Conservation (phyloP, 495 filamentous ascomycete species). For the Talaromyces adpressus region DNA sequence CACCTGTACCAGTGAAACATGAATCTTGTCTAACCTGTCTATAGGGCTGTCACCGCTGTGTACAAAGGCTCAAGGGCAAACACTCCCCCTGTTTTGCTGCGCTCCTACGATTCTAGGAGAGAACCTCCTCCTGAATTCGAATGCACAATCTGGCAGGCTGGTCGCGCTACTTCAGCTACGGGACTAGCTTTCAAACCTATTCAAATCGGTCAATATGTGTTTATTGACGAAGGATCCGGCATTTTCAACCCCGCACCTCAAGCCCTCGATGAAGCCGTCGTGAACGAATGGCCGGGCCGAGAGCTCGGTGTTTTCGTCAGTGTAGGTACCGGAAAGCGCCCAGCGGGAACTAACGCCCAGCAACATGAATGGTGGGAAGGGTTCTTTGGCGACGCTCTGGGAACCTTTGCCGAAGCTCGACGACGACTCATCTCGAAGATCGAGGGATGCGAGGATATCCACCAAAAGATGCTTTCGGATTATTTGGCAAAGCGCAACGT, state of each 20-base stretch:
- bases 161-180: constrained; percentile 87
- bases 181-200: constrained; percentile 94
- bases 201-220: constrained; percentile 84
- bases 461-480: constrained; percentile 73
- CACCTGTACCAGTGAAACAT: no score
- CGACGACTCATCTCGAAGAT: constrained; percentile 80
- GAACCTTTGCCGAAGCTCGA: constrained; percentile 86
- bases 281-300: constrained; percentile 91
- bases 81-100: constrained; percentile 61
- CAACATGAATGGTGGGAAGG: constrained; percentile 86
- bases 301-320: constrained; percentile 86
- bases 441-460: constrained; percentile 88
- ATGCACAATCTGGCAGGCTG: constrained; percentile 93
- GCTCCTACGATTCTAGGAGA: constrained; percentile 90
- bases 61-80: constrained; percentile 72
- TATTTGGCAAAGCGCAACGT: constrained; percentile 71
- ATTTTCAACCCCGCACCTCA: constrained; percentile 86
- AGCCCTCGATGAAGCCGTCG: constrained; percentile 79
- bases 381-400: constrained; percentile 63
- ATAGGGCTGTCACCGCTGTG: constrained; percentile 67
- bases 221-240: constrained; percentile 87
- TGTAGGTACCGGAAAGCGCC: constrained; percentile 86
- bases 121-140: constrained; percentile 84
- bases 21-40: no score
- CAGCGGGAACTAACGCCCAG: constrained; percentile 57